A percentile compares a stretch with the other conserved stretches of the same genome.
phyloP scores from a whole-genome alignment of 2,329 filamentous ascomycete species.

The Ascochyta viciae-villosae region DNA sequence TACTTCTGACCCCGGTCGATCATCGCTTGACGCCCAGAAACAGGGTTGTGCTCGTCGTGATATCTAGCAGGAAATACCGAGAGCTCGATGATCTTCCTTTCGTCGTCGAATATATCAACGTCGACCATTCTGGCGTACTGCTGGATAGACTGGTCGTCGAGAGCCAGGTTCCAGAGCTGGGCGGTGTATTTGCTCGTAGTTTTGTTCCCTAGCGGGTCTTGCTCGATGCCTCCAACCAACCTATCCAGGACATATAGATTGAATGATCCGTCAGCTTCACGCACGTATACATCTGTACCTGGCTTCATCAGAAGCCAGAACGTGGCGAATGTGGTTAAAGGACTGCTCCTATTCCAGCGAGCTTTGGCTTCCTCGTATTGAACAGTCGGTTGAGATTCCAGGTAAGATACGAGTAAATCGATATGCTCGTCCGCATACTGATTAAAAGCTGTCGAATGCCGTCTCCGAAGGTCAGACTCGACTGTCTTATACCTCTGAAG shows the following conservation, averaged over 20 bases:
- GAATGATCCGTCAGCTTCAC: slow-evolving; percentile 10
- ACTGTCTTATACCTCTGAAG: neutral
- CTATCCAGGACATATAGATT: slow-evolving; percentile 14
- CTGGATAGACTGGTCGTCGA: neutral
- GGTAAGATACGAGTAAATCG: neutral
- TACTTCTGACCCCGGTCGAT: neutral
- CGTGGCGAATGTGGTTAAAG: slow-evolving; percentile 11
- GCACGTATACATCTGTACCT: slow-evolving; percentile 18
- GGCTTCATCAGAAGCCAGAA: slow-evolving; percentile 20
- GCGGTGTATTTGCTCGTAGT: neutral
- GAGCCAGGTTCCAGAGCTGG: neutral
- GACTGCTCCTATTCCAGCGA: neutral
- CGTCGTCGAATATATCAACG: neutral
- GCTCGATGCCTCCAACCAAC: neutral
- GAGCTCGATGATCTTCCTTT: neutral
- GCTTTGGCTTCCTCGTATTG: neutral
- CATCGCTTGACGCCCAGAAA: neutral
- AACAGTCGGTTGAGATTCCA: neutral
- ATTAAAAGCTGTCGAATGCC: neutral
- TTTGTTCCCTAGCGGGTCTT: neutral
- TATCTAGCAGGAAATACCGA: neutral
- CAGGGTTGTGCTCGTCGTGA: neutral
- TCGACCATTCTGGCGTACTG: neutral
- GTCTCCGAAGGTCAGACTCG: neutral
- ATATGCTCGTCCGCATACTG: neutral